Base-by-base conservation (phyloP, 805 yeast genomes). In the Suhomyces xylopsoci region DNA sequence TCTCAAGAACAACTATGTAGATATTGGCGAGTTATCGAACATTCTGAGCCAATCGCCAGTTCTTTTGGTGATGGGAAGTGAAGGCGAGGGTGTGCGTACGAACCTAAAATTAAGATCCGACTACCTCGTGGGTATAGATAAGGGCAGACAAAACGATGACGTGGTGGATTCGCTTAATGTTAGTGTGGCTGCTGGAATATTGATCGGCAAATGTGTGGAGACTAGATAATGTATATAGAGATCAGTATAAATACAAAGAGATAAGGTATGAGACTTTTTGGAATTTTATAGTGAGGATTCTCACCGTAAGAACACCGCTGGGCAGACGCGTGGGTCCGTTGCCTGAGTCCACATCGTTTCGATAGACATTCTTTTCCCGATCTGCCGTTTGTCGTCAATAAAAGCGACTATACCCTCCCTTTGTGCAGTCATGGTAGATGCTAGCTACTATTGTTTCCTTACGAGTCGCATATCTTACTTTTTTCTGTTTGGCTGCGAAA, bases 81-180 rank as follows among this genome's bases (percentile, higher is more conserved):
- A 91, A 69, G 96, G 96, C 8, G 76, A 74, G 5, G 97, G 97
- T 36, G 82, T 91, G 24, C 76, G 97, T 50, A 85, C 85, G 7
- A 80, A 82, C 45, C 62, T 91, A 58, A 72, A 81, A 55, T 70
- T 81, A 50, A 73, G 82, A 59, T 81, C 89, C 48, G 88, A 86
- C 51, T 74, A 61, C 55, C 65, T 79, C 48, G 80, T 80, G 14
- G 73, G 75, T 1, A 62, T 81, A 46, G 69, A 66, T 12, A 67
- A 70, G 44, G 67, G 71, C 6, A 56, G 75, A 30, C 56, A 51
- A 14, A 64, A 62, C 15, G 68, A 65, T 49, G 55, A 32, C 12
- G 57, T 66, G 5, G 84, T 91, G 38, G 97, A 90, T 63, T 88
- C 96, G 28, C 72, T 91, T 62, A 91, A 91, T 64, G 97, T 90